phyloP scores from a whole-genome alignment of 805 yeast species.

The Kuraishia ogatae region DNA sequence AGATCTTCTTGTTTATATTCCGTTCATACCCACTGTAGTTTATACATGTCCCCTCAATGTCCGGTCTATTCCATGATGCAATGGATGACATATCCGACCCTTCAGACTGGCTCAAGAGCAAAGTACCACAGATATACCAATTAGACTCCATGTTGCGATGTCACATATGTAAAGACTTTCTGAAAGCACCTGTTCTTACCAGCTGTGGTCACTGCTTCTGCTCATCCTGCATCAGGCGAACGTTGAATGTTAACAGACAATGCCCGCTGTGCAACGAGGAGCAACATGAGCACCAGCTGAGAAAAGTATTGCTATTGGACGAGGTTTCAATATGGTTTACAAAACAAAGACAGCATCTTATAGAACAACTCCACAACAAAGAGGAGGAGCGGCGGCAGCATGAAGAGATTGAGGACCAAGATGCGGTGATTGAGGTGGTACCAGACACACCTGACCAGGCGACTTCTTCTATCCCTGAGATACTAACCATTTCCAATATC shows the following conservation, averaged over 20 bases:
- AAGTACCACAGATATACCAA: constrained; percentile 44
- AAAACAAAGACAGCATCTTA: constrained; percentile 29
- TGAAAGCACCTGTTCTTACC: constrained; percentile 73
- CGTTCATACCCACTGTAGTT: too few relatives aligned
- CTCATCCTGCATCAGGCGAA: constrained; percentile 74
- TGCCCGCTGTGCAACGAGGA: constrained; percentile 79
- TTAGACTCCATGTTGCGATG: constrained; percentile 73
- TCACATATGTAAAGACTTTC: constrained; percentile 79
- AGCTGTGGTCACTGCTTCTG: constrained; percentile 88
- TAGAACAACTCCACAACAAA: constrained; percentile 18
- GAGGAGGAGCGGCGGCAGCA: not conserved
- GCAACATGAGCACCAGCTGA: constrained; percentile 59
- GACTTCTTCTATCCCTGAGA: not conserved
- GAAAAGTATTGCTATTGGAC: constrained; percentile 62
- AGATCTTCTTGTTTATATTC: too few relatives aligned
- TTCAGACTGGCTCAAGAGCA: constrained; percentile 55
- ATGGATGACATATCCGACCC: constrained; percentile 47
- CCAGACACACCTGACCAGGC: not conserved
- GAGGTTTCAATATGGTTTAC: constrained; percentile 53
- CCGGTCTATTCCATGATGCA: constrained; percentile 7
- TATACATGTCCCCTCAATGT: not conserved
- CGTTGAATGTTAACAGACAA: constrained; percentile 44
- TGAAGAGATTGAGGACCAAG: not conserved
- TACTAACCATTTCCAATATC: not conserved
- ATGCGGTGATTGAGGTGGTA: constrained; percentile 2